Conservation (phyloP, 129 eudicot species). For the Saposhnikovia divaricata region DNA sequence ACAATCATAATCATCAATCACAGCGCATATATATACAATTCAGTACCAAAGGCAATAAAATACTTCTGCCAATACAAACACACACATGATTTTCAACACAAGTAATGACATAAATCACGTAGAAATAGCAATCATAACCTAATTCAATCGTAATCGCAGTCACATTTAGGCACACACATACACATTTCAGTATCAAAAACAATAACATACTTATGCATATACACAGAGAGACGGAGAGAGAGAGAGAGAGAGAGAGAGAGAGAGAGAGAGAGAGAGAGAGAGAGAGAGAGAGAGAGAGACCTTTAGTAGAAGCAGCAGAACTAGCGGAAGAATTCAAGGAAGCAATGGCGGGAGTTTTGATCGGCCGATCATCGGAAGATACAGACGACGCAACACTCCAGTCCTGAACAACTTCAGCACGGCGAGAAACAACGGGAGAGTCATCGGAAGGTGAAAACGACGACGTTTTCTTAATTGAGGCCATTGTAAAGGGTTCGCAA, state of each 20-base stretch:
- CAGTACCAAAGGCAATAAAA: slow-evolving; percentile 10
- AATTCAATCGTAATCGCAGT: background rate
- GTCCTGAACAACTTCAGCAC: slow-evolving; percentile 35
- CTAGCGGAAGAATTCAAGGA: slow-evolving; percentile 38
- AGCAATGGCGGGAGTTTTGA: slow-evolving; percentile 23
- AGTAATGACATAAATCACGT: slow-evolving; percentile 20
- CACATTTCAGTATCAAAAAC: slow-evolving; percentile 16
- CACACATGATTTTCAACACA: background rate
- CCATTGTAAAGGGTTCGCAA: slow-evolving; percentile 87
- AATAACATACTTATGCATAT: background rate
- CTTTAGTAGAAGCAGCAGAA: slow-evolving; percentile 49
- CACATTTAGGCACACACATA: background rate
- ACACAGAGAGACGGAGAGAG: background rate
- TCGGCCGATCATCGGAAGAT: slow-evolving; percentile 20
- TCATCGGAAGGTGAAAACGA: slow-evolving; percentile 35
- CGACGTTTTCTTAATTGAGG: slow-evolving; percentile 84
- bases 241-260: background rate
- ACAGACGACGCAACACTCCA: slow-evolving; percentile 23
- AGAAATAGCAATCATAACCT: slow-evolving; percentile 23
- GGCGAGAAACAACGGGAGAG: slow-evolving; percentile 19
- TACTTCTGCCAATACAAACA: background rate
- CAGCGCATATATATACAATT: background rate
- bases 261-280: background rate
- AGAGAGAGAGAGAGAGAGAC: background rate
- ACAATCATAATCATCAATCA: background rate